Percentiles rank a stretch among this genome's conserved stretches.
phyloP scores from a whole-genome alignment of 1,139 yeast genomes.

The Geotrichum klebahnii region DNA sequence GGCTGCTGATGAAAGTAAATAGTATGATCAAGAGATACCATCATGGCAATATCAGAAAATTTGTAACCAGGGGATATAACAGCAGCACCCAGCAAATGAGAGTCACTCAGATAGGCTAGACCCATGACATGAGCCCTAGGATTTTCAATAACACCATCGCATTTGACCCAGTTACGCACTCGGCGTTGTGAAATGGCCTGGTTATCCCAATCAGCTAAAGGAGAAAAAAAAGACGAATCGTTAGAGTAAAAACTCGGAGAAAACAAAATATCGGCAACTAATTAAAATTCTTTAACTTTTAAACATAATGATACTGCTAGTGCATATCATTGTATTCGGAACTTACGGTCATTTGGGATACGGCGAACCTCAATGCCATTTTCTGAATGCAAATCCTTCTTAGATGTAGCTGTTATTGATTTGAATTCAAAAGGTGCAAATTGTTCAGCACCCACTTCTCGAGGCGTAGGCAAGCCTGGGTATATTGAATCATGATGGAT shows the following conservation, averaged over 20 bases:
- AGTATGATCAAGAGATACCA: constrained; percentile 64
- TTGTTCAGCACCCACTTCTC: too few relatives aligned
- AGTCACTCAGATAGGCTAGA: constrained; percentile 60
- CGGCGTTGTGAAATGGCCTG: constrained; percentile 16
- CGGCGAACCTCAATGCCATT: constrained; percentile 1
- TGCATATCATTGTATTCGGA: too few relatives aligned
- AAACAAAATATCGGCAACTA: constrained; percentile 15
- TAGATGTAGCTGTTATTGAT: too few relatives aligned
- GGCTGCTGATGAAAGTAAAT: constrained; percentile 62
- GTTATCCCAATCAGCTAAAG: constrained; percentile 18
- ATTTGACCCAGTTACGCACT: constrained; percentile 44
- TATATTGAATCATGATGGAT: constrained; percentile 31
- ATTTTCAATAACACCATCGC: constrained; percentile 40
- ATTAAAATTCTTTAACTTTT: too few relatives aligned
- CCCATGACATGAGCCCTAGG: constrained; percentile 55
- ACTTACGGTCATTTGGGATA: neutral
- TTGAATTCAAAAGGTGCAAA: too few relatives aligned
- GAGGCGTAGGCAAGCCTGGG: constrained; percentile 18
- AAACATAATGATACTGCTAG: too few relatives aligned
- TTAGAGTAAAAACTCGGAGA: neutral
- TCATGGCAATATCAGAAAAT: constrained; percentile 44
- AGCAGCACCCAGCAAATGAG: constrained; percentile 51
- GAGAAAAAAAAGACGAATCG: constrained; percentile 20
- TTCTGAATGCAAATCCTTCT: too few relatives aligned
- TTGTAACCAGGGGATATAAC: constrained; percentile 45